Base-by-base conservation (phyloP, 164 flowering plant genomes). In the Macadamia integrifolia region DNA sequence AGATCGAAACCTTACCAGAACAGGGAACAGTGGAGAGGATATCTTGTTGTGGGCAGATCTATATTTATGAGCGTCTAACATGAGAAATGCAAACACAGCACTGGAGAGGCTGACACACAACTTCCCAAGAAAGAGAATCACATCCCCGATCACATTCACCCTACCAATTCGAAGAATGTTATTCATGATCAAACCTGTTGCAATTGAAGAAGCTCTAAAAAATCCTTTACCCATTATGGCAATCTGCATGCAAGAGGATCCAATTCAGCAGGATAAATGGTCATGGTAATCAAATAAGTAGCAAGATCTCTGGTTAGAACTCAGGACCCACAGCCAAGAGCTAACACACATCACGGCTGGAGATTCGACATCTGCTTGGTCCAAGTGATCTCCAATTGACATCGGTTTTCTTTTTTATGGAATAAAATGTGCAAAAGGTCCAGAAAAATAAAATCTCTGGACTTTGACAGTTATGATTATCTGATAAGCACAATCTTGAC, bases 151-250 rank as follows among this genome's bases (percentile, higher is more conserved):
- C 56, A 92, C 95, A 76, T 94, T 94, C 66, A 94, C 93, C 80
- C 80, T 84, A 65, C 97, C 97, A 28, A 94, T 92, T 46, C 92
- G 86, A 44, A 90, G 86, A 52, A 94, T 91, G 75, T 94, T 92
- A 71, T 82, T 90, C 70, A 90, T 84, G 75, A 94, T 92, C 75
- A 94, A 71, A 6, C 87, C 92, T 14, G 98, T 92, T 66, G 98
- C 96, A 31, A 90, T 84, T 68, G 84, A 82, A 59, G 98, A 94
- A 32, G 98, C 86, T 73, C 75, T 83, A 69, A 84, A 92, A 80
- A 94, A 92, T 55, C 97, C 86, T 80, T 94, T 88, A 29, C 98
- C 98, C 0, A 91, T 92, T 57, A 94, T 90, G n/a, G 98, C 98
- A 70, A 94, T 90, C 98, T 93, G 85, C 77, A 77, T 43, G 49